Percentiles rank a stretch among this genome's conserved stretches.
phyloP scores from a whole-genome alignment of 139 green algal species.

The Pseudopediastrum boryanum region DNA sequence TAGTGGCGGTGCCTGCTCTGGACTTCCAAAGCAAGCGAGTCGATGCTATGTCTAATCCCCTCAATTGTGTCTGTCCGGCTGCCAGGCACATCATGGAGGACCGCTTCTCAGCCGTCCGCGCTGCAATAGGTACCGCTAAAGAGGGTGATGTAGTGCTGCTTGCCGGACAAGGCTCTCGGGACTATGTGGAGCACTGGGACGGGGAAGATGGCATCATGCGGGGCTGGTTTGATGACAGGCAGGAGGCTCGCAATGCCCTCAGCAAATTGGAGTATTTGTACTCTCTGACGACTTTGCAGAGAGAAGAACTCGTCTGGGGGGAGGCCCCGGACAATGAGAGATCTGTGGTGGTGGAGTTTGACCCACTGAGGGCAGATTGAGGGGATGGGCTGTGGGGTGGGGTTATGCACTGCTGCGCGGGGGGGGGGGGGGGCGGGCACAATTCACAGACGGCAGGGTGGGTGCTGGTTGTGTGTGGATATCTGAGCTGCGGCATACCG shows the following conservation, averaged over 20 bases:
- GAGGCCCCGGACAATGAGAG: constrained; percentile 14
- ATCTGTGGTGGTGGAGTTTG: constrained; percentile 29
- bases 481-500: too few relatives aligned
- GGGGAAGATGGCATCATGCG: constrained; percentile 47
- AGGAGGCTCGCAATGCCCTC: constrained; percentile 87
- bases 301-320: constrained; percentile 54
- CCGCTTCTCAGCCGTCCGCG: constrained; percentile 87
- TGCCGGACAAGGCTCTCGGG: constrained; percentile 66
- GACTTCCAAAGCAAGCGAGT: too few relatives aligned
- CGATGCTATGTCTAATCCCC: too few relatives aligned
- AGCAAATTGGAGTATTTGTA: constrained; percentile 67
- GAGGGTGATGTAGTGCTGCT: constrained; percentile 89
- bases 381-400: too few relatives aligned
- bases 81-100: constrained; percentile 76
- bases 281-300: constrained; percentile 51
- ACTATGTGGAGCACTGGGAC: constrained; percentile 71
- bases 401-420: too few relatives aligned
- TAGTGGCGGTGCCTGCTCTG: too few relatives aligned
- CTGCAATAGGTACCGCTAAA: constrained; percentile 90
- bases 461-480: too few relatives aligned
- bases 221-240: constrained; percentile 89
- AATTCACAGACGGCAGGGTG: too few relatives aligned
- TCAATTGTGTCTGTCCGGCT: background rate
- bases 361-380: background rate
- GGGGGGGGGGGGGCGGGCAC: too few relatives aligned